Evolutionary conservation across 306 rosid genomes (phyloP).

Genomic region (Bauhinia variegata): DNA sequence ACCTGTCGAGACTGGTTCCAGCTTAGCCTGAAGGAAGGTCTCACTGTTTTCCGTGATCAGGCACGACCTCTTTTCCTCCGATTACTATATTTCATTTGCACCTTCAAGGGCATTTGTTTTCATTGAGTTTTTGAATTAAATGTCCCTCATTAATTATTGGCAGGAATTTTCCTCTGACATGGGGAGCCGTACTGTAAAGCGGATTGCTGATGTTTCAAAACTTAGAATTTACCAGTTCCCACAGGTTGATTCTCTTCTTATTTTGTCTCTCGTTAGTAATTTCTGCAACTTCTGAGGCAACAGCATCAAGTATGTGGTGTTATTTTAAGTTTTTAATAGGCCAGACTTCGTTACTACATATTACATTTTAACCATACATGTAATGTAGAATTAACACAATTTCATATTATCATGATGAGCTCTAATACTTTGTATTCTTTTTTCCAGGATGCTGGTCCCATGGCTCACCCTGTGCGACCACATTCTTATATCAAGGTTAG

Average conservation of each 20-base stretch:
- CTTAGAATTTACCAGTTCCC: slow-evolving; percentile 95
- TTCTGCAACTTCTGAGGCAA: slow-evolving; percentile 20
- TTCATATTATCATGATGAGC: slow-evolving; percentile 1
- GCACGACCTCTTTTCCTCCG: slow-evolving; percentile 37
- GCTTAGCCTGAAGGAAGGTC: slow-evolving; percentile 98
- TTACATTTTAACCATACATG: slow-evolving; percentile 5
- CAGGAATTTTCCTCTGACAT: slow-evolving; percentile 98
- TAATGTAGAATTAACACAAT: slow-evolving; percentile 17
- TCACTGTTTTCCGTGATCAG: slow-evolving; percentile 98
- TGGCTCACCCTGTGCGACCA: slow-evolving; percentile 99
- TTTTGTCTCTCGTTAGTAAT: not conserved
- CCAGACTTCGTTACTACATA: not conserved
- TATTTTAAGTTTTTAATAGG: slow-evolving; percentile 9
- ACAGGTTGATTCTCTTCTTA: slow-evolving; percentile 61
- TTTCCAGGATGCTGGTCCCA: slow-evolving; percentile 95
- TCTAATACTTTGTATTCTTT: slow-evolving; percentile 35
- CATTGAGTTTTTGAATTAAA: slow-evolving; percentile 19
- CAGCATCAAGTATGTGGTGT: slow-evolving; percentile 3
- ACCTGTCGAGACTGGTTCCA: slow-evolving; percentile 99
- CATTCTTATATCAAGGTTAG: slow-evolving; percentile 98
- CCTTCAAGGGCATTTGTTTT: slow-evolving; percentile 5
- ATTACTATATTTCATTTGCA: slow-evolving; percentile 25
- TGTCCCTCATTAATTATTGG: slow-evolving; percentile 28
- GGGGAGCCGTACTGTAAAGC: slow-evolving; percentile 94
- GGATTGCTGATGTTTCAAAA: slow-evolving; percentile 84